Base-by-base conservation (phyloP, 78 protist genomes). In the Dictyostelium purpureum region DNA sequence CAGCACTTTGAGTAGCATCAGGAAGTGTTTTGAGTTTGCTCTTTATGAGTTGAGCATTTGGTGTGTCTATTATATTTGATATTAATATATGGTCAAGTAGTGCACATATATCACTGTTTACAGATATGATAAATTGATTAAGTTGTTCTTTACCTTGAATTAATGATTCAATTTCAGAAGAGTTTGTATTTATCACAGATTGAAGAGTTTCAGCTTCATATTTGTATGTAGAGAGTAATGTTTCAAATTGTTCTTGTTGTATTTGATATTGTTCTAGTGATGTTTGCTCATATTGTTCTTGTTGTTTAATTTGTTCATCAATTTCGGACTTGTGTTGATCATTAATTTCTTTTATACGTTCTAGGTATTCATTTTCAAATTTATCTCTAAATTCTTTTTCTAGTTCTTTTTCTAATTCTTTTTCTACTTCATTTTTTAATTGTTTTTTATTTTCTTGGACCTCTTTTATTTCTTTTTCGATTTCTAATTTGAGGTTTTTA, bases 221-320 rank as follows among this genome's bases (percentile, higher is more conserved):
- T 28, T 35, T 35, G 33, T 63, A 63, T 4, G 71, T 63, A 33
- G 31, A 33, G 6, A 63, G 42, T 63, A 63, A 63, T 33, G 26
- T 24, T 63, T 63, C 71, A 33, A 63, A 63, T 63, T 63, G 42
- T 31, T 31, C 24, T 63, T 63, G 71, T 63, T 63, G 71, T 33
- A 33, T 43, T 28, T 11, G 31, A 16, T 63, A 63, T 63, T 31
- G n/a, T 63, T 63, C n/a, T 63, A 33, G 71, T 31, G n/a, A n/a
- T n/a, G 6, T 35, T 63, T 63, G 43, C 0, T 6, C 38, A 4
- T 35, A 61, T 16, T 16, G 5, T 33, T 14, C 38, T 63, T 18
- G 6, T 63, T 63, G 71, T 16, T n/a, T n/a, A n/a, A n/a, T n/a
- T n/a, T 63, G 71, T 63, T 24, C 11, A 14, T 63, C 40, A 5